A percentile compares a stretch with the other conserved stretches of the same genome.
Conservation (phyloP, 2,329 filamentous ascomycete species). For the Pyricularia sp. region DNA sequence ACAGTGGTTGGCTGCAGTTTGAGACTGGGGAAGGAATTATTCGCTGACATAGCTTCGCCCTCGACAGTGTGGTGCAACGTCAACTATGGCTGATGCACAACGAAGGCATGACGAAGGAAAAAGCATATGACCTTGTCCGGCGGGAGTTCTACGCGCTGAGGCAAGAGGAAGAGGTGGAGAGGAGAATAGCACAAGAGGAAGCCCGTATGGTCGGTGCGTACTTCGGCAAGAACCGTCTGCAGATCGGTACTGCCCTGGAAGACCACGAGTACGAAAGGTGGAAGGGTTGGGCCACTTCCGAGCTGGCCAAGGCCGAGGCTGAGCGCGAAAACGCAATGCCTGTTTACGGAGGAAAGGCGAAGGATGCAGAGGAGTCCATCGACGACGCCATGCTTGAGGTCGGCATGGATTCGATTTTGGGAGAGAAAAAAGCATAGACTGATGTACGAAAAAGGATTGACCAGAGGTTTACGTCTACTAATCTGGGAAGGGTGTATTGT, state of each 20-base stretch:
- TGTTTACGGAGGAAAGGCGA: not conserved
- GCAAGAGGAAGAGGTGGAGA: conserved; percentile 69
- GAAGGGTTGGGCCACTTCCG: conserved; percentile 58
- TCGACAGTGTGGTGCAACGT: conserved; percentile 71
- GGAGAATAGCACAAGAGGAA: conserved; percentile 76
- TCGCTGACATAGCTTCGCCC: not conserved
- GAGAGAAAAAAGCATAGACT: not conserved
- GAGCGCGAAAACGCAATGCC: not conserved
- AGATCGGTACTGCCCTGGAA: conserved; percentile 73
- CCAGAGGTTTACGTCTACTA: not conserved
- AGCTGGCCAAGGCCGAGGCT: not conserved
- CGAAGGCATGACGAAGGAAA: conserved; percentile 41
- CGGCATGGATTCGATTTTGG: not conserved
- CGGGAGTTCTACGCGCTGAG: conserved; percentile 83
- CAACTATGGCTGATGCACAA: conserved; percentile 75
- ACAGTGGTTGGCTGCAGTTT: not conserved
- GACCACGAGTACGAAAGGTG: conserved; percentile 68
- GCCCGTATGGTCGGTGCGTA: conserved; percentile 74
- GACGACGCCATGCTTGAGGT: not conserved
- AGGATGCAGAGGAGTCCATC: not conserved
- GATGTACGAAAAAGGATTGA: not conserved
- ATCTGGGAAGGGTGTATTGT: not conserved
- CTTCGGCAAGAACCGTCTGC: conserved; percentile 65
- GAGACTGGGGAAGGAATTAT: not conserved
- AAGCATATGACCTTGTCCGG: conserved; percentile 77